These are phyloP conservation scores for Dalechampia spathulata DNA, from an alignment of 441 rosid species.

Conservation along the genomic window DNA sequence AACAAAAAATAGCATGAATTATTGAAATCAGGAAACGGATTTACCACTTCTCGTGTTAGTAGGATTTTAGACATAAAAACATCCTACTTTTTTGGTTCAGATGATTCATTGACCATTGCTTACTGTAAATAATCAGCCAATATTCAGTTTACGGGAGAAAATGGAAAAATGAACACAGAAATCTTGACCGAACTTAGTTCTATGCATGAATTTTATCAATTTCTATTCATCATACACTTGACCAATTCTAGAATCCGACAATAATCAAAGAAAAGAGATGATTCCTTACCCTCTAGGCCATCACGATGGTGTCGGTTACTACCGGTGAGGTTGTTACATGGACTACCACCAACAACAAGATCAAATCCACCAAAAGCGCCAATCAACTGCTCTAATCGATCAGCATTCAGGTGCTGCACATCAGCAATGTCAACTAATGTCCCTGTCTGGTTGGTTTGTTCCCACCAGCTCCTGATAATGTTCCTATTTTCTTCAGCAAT, in stretches of 20 bases:
- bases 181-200: too few species aligned
- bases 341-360: constrained; percentile 83
- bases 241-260: constrained; percentile 57
- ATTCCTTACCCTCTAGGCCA: constrained; percentile 78
- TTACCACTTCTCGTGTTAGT: too few species aligned
- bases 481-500: constrained; percentile 54
- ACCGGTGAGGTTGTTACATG: constrained; percentile 83
- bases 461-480: constrained; percentile 69
- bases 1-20: too few species aligned
- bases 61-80: too few species aligned
- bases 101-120: too few species aligned
- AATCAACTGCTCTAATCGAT: constrained; percentile 48
- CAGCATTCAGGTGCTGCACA: constrained; percentile 37
- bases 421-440: constrained; percentile 40
- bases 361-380: constrained; percentile 60
- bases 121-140: too few species aligned
- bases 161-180: too few species aligned
- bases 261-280: constrained; percentile 66
- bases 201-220: too few species aligned
- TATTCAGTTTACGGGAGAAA: too few species aligned
- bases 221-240: constrained; percentile 22
- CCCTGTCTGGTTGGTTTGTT: constrained; percentile 78
- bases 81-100: too few species aligned
- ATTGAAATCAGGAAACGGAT: too few species aligned
- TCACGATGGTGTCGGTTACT: constrained; percentile 58